phyloP scores from a whole-genome alignment of 2,329 filamentous ascomycete species.

The Penicillium expansum region DNA sequence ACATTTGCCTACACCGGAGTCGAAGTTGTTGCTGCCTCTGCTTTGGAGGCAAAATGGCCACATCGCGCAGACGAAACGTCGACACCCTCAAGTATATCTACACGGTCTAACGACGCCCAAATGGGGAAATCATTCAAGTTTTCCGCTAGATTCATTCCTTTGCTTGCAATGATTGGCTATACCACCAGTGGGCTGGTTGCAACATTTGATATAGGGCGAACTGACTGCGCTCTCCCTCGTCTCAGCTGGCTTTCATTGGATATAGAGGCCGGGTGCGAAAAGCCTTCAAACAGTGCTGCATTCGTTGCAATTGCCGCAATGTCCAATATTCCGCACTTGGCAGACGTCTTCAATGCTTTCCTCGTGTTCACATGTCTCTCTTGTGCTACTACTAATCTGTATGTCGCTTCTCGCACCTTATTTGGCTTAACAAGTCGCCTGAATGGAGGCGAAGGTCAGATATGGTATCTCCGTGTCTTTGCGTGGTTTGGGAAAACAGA shows the following conservation, averaged over 20 bases:
- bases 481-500: neutral
- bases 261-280: neutral
- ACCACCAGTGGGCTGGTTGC: neutral
- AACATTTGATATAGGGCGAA: neutral
- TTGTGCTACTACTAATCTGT: neutral
- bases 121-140: neutral
- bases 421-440: neutral
- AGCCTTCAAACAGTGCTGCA: neutral
- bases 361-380: neutral
- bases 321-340: neutral
- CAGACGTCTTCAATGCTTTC: neutral
- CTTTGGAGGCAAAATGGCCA: neutral
- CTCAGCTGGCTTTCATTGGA: neutral
- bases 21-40: neutral
- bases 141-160: neutral
- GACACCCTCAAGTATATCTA: neutral
- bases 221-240: neutral
- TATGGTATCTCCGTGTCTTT: neutral
- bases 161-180: neutral
- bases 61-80: neutral
- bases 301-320: neutral
- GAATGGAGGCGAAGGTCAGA: neutral
- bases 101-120: neutral
- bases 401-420: neutral
- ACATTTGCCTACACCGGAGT: neutral